Evolutionary conservation across 208 protist genomes (phyloP).

Genomic region (Herpetomonas muscarum): DNA sequence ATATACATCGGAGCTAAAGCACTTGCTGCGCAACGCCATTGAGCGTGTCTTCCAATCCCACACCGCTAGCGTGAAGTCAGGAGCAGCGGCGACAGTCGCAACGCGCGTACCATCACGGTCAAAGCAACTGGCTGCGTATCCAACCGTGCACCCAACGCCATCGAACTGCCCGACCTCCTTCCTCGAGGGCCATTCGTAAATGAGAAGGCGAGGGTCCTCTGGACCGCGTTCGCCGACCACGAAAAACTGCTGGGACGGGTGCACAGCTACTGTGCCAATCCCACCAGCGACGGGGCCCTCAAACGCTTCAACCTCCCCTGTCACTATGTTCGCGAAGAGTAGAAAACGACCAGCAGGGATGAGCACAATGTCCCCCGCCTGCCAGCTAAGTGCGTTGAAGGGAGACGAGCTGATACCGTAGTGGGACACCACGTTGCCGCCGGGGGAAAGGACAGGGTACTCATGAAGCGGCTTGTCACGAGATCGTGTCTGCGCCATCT

Average conservation of each 20-base stretch:
- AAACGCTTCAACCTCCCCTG: conserved; percentile 43
- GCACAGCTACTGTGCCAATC: conserved; percentile 55
- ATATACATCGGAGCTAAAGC: conserved; percentile 94
- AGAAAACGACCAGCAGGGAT: conserved; percentile 82
- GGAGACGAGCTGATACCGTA: conserved; percentile 63
- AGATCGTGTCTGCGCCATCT: too few species aligned
- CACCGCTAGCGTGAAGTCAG: conserved; percentile 96
- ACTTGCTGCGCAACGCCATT: conserved; percentile 94
- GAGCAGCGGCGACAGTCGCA: conserved; percentile 91
- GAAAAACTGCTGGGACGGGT: conserved; percentile 65
- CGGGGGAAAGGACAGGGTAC: conserved; percentile 38
- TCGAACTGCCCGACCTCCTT: conserved; percentile 51
- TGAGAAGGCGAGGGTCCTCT: conserved; percentile 52
- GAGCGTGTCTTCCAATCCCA: conserved; percentile 92
- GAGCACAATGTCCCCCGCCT: conserved; percentile 54
- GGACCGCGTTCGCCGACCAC: conserved; percentile 82
- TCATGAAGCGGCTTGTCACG: conserved; percentile 59
- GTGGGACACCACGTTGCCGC: conserved; percentile 43
- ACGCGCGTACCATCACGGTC: conserved; percentile 82
- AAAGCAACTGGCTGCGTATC: conserved; percentile 89
- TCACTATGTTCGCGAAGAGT: conserved; percentile 70
- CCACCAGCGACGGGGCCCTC: conserved; percentile 51
- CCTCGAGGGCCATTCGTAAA: conserved; percentile 81
- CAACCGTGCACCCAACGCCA: conserved; percentile 75
- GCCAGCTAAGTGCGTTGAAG: conserved; percentile 58